These are phyloP conservation scores for Pyrenophora teres DNA, from an alignment of 2,329 filamentous ascomycete species.

Conservation along the genomic window DNA sequence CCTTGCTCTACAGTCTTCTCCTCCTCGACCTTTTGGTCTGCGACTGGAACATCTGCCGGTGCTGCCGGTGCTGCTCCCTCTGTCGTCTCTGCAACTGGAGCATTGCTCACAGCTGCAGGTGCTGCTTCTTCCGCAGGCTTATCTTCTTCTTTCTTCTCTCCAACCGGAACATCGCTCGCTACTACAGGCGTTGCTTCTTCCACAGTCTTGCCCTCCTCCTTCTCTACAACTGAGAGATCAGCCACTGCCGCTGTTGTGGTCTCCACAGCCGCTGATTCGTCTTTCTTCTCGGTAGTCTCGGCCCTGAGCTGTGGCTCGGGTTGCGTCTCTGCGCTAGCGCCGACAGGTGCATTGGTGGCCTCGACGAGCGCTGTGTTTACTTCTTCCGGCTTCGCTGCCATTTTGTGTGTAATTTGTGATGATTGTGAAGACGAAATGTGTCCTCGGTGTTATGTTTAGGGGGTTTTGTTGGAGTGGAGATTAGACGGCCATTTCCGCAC, in stretches of 20 bases:
- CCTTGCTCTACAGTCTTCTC: neutral
- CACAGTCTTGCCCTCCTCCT: constrained; percentile 19
- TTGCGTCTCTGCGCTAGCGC: constrained; percentile 22
- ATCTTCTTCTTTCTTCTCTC: neutral
- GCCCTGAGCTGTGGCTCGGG: constrained; percentile 15
- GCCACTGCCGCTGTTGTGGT: constrained; percentile 22
- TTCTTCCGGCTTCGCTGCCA: constrained; percentile 27
- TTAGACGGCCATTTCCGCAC: constrained; percentile 17
- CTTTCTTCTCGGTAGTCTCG: constrained; percentile 20
- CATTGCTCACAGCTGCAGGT: neutral
- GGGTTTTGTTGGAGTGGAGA: constrained; percentile 12
- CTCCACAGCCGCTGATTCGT: constrained; percentile 11
- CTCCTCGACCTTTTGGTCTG: neutral
- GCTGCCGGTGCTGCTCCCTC: too few relatives aligned
- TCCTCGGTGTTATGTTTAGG: constrained; percentile 4
- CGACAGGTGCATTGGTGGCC: constrained; percentile 14
- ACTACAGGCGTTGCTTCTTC: constrained; percentile 5
- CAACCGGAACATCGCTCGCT: neutral
- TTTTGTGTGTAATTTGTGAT: constrained; percentile 6
- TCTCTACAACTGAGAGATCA: constrained; percentile 23
- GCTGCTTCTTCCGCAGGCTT: neutral
- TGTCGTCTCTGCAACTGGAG: too few relatives aligned
- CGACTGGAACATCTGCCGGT: neutral
- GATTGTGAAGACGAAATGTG: neutral
- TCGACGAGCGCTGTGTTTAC: constrained; percentile 18